Evolutionary conservation across 208 protist species (phyloP), one percentile per base, ranked within the genome.

Genomic region (Trypanosoma brucei): DNA sequence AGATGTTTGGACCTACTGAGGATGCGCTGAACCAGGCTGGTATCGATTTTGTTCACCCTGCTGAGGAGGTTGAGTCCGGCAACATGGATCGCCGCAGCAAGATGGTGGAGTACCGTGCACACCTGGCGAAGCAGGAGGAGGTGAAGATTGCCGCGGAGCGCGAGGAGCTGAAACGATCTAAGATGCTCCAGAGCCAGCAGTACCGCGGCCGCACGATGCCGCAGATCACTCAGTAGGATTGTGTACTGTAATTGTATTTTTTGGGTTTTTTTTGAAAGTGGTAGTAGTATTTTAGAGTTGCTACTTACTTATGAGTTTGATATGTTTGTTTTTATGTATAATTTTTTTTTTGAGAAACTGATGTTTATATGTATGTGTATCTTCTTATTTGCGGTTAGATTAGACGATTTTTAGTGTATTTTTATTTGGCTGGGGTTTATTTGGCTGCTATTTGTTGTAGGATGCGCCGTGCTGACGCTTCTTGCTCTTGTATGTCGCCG

Each of bases 111-210:
- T 79, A 78, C 64, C 70, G 75, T 38, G 72, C 76, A 22, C 72
- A 79, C 59, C 58, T 82, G 55, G 68, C 76, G 22, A 79, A 85
- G 75, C 68, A 80, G 59, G 69, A 79, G 74, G 74, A 79, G 64
- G 74, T 79, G 62, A 79, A 79, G 74, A 76, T 79, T 53, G 68
- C 74, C 9, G 75, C 75, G 33, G 75, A 80, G 70, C 75, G 75
- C 44, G 75, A 80, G 75, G 75, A 80, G 70, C 62, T 80, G 53
- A 80, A 80, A 62, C 70, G 73, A 31, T 63, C 63, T 60, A 84
- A 84, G 67, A 67, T 72, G 55, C 66, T 91, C 37, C 84, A 91
- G 74, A 81, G 75, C 66, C 84, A 86, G 57, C 84, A 91, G 76
- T 78, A 85, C 72, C 81, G 81, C 48, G 84, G 81, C 65, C 79